Evolutionary conservation across 2,329 filamentous ascomycete species (phyloP).

Genomic region (Mycocentrospora acerina): DNA sequence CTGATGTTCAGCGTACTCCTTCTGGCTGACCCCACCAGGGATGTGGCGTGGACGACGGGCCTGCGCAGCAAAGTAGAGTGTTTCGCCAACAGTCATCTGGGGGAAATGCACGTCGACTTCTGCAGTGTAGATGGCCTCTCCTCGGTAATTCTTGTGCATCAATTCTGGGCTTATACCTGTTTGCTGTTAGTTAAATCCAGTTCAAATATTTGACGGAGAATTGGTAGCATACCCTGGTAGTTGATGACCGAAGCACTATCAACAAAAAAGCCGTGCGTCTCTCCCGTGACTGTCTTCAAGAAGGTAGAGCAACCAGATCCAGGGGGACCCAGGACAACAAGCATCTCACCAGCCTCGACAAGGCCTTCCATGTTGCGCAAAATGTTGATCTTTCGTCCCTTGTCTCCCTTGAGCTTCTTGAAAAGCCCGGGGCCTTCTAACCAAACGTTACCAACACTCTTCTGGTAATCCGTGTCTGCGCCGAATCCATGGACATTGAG

Average conservation of each 20-base stretch:
- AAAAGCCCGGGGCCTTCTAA: slow-evolving; percentile 43
- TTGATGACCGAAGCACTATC: slow-evolving; percentile 73
- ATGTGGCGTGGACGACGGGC: slow-evolving; percentile 66
- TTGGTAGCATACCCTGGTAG: slow-evolving; percentile 64
- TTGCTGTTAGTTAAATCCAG: slow-evolving; percentile 9
- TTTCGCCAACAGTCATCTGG: slow-evolving; percentile 74
- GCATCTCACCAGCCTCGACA: slow-evolving; percentile 71
- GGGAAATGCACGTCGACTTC: slow-evolving; percentile 84
- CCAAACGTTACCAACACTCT: slow-evolving; percentile 52
- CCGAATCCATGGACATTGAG: slow-evolving; percentile 54
- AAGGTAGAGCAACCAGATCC: slow-evolving; percentile 76
- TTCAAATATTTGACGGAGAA: background rate
- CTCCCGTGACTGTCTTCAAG: slow-evolving; percentile 79
- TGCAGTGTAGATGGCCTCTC: slow-evolving; percentile 84
- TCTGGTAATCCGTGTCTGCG: slow-evolving; percentile 53
- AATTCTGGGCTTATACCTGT: slow-evolving; percentile 66
- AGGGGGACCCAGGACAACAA: slow-evolving; percentile 72
- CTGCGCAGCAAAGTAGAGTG: slow-evolving; percentile 73
- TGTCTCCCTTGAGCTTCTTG: slow-evolving; percentile 38
- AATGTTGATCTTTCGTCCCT: slow-evolving; percentile 59
- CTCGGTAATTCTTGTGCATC: slow-evolving; percentile 77
- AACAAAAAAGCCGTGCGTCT: slow-evolving; percentile 77
- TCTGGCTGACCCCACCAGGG: slow-evolving; percentile 58
- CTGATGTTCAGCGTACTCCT: slow-evolving; percentile 62
- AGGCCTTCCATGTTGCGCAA: slow-evolving; percentile 68